Base-by-base conservation (phyloP, 495 filamentous ascomycete species). In the Bryoglossum gracile region DNA sequence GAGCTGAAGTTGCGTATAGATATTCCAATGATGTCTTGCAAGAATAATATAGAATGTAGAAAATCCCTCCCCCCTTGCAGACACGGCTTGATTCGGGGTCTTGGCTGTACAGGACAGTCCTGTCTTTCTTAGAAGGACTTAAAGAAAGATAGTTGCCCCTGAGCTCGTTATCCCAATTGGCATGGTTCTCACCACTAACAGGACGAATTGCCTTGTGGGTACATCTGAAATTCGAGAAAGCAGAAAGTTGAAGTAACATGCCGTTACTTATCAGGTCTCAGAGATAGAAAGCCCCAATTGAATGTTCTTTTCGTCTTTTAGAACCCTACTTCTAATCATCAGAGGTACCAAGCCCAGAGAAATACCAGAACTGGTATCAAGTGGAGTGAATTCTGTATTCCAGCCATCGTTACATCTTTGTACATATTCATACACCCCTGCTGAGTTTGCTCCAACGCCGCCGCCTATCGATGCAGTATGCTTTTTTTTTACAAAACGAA, bases 371-470 rank as follows among this genome's bases (percentile, higher is more conserved):
- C 9, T 5, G 9, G 13, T 19, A n/a, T 5, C 23, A 6, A 19
- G 30, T 16, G 35, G 25, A 46, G 10, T 16, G 19, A 13, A 46
- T 46, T 13, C 16, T 3, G 28, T 6, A 32, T 6, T 8, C 5
- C 8, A 43, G 23, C 14, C 17, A 21, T 35, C 45, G 3, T 25
- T 8, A 24, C 42, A 14, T 52, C 40, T 51, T 48, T 49, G 9
- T 53, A 57, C 38, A 57, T 57, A 57, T 11, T 53, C 54, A 39
- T 57, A 57, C 54, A 52, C 14, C 46, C 30, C 19, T n/a, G n/a
- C n/a, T n/a, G n/a, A n/a, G 36, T 26, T 17, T 25, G 43, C 33
- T 23, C 30, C 52, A n/a, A 34, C 53, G 22, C 43, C 48, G 14
- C 21, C 28, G 22, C 34, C 36, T n/a, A n/a, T n/a, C n/a, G 23